Conservation (phyloP, 371 early-diverging fungal species). For the Mucor plumbeus region DNA sequence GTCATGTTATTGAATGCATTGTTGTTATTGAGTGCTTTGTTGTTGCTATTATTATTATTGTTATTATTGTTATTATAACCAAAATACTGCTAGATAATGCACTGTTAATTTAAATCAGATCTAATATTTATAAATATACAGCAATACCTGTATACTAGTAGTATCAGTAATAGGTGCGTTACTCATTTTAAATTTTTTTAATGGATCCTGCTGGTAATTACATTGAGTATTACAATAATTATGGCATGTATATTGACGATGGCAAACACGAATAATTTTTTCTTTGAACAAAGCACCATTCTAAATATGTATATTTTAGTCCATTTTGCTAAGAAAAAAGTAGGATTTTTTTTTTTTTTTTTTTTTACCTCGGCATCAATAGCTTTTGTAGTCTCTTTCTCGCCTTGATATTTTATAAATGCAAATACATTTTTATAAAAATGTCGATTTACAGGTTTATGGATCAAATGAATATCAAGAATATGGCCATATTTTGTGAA, state of each 20-base stretch:
- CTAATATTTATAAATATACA: neutral
- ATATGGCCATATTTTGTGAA: slow-evolving; percentile 70
- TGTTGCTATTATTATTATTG: neutral
- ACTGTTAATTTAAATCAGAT: neutral
- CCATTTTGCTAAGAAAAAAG: neutral
- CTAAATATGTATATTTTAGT: slow-evolving; percentile 22
- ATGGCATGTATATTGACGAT: slow-evolving; percentile 16
- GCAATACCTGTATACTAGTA: neutral
- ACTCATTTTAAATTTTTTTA: neutral
- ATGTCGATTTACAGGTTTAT: slow-evolving; percentile 27
- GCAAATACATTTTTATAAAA: slow-evolving; percentile 57
- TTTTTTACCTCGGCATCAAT: slow-evolving; percentile 62
- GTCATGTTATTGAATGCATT: neutral
- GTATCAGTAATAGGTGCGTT: neutral
- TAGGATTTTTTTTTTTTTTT: neutral
- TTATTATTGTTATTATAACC: neutral
- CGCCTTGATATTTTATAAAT: slow-evolving; percentile 68
- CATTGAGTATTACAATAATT: neutral
- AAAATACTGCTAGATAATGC: neutral
- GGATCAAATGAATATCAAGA: slow-evolving; percentile 53
- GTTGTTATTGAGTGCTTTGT: neutral
- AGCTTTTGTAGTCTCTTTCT: slow-evolving; percentile 55
- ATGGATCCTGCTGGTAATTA: neutral
- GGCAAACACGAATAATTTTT: slow-evolving; percentile 38
- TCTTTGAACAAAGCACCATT: slow-evolving; percentile 39